Base-by-base conservation (phyloP, 2,329 filamentous ascomycete species). In the Penicillium janthinellum region DNA sequence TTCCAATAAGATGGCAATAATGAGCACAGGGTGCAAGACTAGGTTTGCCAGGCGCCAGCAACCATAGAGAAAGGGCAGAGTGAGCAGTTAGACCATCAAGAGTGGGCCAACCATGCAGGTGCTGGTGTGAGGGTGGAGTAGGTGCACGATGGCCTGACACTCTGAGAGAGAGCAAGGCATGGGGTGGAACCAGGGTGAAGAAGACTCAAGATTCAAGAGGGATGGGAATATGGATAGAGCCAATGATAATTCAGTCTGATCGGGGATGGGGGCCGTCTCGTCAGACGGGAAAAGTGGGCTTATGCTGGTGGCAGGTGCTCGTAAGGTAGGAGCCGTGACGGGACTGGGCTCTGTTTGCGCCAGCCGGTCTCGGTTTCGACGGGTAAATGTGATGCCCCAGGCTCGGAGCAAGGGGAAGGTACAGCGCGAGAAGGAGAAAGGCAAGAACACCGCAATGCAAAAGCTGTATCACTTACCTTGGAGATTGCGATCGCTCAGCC, bases 41-140 rank as follows among this genome's bases (percentile, higher is more conserved):
- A 53, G 56, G 49, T 61, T 65, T 58, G 60, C 59, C 51, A 54
- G 58, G 49, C 25, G 50, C 49, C 42, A 44, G 15, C 14, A 44
- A 31, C 44, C 47, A 44, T 48, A 55, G 56, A 53, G 57, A 61
- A 60, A 60, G 64, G 61, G 60, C 38, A 70, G 64, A 70, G 64
- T 47, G 56, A 54, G 59, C 59, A 66, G 57, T 61, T 67, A 62
- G 57, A 60, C 62, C 42, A 58, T 60, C 58, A 56, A 58, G 54
- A 60, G 64, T 64, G 64, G 64, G 61, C 70, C 70, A 72, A 73
- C 71, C 63, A 70, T 67, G 70, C 68, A 64, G 60, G 64, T 64
- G 66, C 65, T 61, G 66, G 65, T 45, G 67, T 60, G 62, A 51
- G 63, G 61, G 69, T 72, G 68, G 69, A 67, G 56, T 66, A 60